Evolutionary conservation across 169 alveolate genomes (phyloP).

Genomic region (Cryptosporidium parvum): DNA sequence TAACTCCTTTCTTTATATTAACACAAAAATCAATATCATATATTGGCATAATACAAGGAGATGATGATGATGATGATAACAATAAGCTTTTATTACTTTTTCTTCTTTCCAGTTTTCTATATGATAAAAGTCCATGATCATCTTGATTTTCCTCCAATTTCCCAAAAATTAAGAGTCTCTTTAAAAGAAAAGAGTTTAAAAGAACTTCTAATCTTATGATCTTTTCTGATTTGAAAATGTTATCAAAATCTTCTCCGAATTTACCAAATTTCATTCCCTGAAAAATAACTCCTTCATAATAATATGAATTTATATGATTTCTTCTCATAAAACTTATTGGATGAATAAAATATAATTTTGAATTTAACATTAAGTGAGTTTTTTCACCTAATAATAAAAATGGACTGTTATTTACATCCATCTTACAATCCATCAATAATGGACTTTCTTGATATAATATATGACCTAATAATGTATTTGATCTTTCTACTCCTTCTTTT

Average conservation of each 20-base stretch:
- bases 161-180: neutral
- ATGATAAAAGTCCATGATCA: slow-evolving; percentile 2
- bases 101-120: neutral
- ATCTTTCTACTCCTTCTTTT: neutral
- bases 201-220: slow-evolving; percentile 19
- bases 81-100: neutral
- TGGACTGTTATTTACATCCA: neutral
- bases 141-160: neutral
- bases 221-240: neutral
- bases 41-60: slow-evolving; percentile 3
- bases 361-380: slow-evolving; percentile 36
- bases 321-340: slow-evolving; percentile 24
- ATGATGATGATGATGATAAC: neutral
- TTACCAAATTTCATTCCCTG: neutral
- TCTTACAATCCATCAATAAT: slow-evolving; percentile 20
- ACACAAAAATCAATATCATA: slow-evolving; percentile 31
- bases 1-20: slow-evolving; percentile 20
- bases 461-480: slow-evolving; percentile 27
- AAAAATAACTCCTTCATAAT: neutral
- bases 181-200: slow-evolving; percentile 14
- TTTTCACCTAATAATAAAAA: neutral
- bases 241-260: neutral
- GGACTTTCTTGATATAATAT: slow-evolving; percentile 11
- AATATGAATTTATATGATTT: neutral
- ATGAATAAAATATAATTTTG: slow-evolving; percentile 50